Conservation (phyloP, 2,329 filamentous ascomycete species). For the Sporothrix euskadiensis region DNA sequence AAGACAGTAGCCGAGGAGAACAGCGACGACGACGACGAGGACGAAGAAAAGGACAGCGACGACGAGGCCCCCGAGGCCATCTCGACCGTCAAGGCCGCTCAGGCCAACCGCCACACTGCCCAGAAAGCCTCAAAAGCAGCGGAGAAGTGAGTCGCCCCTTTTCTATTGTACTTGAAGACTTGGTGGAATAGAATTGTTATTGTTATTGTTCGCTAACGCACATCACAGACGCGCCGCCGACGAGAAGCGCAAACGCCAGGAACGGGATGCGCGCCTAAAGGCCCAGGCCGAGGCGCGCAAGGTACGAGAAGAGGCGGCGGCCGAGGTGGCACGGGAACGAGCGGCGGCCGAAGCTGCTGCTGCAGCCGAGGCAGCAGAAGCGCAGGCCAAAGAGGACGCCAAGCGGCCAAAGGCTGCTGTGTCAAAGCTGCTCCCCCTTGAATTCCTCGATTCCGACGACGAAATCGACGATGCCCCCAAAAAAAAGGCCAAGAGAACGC, state of each 20-base stretch:
- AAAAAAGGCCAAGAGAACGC: neutral
- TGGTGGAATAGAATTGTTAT: neutral
- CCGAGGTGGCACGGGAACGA: conserved; percentile 25
- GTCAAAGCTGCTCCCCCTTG: conserved; percentile 53
- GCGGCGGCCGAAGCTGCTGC: conserved; percentile 32
- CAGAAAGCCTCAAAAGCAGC: conserved; percentile 52
- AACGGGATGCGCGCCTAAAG: conserved; percentile 56
- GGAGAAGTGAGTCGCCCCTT: conserved; percentile 49
- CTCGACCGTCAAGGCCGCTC: conserved; percentile 53
- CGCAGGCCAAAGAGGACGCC: conserved; percentile 29
- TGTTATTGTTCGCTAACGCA: neutral
- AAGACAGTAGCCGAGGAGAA: conserved; percentile 27
- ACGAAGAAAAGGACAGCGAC: conserved; percentile 51
- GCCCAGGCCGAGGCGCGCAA: conserved; percentile 55
- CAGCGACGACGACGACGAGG: conserved; percentile 35
- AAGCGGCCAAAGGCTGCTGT: conserved; percentile 35
- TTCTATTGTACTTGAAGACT: too few species aligned
- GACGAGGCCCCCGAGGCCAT: conserved; percentile 61
- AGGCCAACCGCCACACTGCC: conserved; percentile 48
- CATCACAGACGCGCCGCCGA: conserved; percentile 49
- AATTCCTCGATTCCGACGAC: conserved; percentile 56
- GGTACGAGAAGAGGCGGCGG: conserved; percentile 32
- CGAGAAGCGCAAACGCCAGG: conserved; percentile 57
- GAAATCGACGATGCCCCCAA: conserved; percentile 40
- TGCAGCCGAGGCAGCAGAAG: conserved; percentile 28